A percentile compares a stretch with the other conserved stretches of the same genome.
Conservation (phyloP, 257 asterid species). For the Craterostigma plantagineum region DNA sequence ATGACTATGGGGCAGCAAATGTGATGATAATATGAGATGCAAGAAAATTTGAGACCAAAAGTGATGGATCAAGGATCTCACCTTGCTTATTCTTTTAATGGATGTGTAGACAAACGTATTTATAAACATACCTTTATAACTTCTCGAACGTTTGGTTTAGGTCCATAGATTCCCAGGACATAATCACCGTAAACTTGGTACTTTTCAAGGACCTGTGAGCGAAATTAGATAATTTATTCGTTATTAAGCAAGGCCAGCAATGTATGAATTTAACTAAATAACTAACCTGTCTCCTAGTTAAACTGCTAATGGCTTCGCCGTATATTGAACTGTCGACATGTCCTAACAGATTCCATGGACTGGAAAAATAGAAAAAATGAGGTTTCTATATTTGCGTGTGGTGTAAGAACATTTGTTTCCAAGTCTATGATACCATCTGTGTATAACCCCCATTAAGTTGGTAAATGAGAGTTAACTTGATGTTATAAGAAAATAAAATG, state of each 20-base stretch:
- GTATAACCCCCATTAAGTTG: no score
- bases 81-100: no score
- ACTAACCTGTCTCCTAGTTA: constrained; percentile 77
- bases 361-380: constrained; percentile 13
- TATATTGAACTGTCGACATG: constrained; percentile 67
- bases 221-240: constrained; percentile 3
- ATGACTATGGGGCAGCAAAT: no score
- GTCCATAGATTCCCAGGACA: constrained; percentile 38
- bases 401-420: not conserved
- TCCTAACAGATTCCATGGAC: constrained; percentile 82
- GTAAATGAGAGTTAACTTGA: no score
- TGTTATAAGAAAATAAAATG: not conserved
- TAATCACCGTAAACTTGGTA: constrained; percentile 68
- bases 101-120: not conserved
- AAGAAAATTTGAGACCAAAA: no score
- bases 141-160: constrained; percentile 56
- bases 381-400: no score
- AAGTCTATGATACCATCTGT: not conserved
- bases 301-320: constrained; percentile 44
- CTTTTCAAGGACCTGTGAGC: constrained; percentile 56
- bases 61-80: no score
- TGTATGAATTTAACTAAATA: constrained; percentile 1
- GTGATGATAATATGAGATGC: no score
- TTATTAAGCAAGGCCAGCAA: constrained; percentile 2
- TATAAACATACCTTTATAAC: constrained; percentile 38